Conservation (phyloP, 371 early-diverging fungal genomes). For the Thermomucor indicae-seudaticae region DNA sequence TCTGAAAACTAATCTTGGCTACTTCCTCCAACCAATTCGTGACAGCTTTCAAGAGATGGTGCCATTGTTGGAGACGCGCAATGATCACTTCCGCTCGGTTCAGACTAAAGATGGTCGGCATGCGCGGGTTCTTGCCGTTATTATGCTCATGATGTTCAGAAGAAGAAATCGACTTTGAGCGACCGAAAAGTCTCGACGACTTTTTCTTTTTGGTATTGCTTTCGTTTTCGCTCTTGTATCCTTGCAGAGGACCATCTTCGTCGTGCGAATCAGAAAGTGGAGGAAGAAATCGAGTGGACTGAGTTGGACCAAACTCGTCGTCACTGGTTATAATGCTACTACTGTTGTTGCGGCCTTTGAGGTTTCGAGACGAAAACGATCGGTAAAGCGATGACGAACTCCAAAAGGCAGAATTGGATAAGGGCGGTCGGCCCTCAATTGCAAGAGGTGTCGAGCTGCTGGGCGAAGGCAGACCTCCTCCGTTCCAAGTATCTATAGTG, state of each 20-base stretch:
- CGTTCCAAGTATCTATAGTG: constrained; percentile 4
- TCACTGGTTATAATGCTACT: not conserved
- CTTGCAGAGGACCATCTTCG: not conserved
- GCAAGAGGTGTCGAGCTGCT: not conserved
- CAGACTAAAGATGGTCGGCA: constrained; percentile 12
- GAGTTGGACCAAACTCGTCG: constrained; percentile 1
- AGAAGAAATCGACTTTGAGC: too few species aligned
- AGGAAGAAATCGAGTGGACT: not conserved
- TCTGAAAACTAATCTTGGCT: constrained; percentile 20
- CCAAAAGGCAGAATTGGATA: constrained; percentile 3
- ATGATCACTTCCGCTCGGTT: constrained; percentile 36
- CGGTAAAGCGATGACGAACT: not conserved
- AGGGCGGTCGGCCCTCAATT: constrained; percentile 3
- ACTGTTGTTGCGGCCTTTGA: too few species aligned
- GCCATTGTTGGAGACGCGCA: constrained; percentile 26
- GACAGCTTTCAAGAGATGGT: constrained; percentile 20
- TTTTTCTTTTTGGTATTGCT: constrained; percentile 2
- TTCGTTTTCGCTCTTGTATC: not conserved
- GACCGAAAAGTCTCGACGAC: too few species aligned
- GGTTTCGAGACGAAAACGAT: constrained; percentile 4
- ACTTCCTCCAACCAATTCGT: constrained; percentile 29
- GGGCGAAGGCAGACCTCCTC: not conserved
- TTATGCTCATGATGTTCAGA: too few species aligned
- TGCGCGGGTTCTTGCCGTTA: too few species aligned
- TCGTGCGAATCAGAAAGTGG: not conserved